Evolutionary conservation across 371 early-diverging fungal genomes (phyloP).

Genomic region (Mucor circinelloides): DNA sequence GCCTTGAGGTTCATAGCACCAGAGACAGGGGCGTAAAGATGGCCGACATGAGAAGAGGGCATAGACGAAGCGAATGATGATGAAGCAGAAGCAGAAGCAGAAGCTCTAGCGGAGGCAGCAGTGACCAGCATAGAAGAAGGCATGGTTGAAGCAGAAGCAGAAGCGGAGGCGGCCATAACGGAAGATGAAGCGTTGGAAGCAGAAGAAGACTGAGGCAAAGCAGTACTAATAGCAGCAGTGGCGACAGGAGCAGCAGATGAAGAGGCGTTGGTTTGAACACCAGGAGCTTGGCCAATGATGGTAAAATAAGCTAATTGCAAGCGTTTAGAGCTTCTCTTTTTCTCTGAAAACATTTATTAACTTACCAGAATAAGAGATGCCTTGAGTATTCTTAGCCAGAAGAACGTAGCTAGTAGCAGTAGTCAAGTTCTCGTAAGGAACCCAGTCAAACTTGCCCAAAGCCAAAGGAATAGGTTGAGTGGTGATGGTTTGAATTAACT

Average conservation of each 20-base stretch:
- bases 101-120: neutral
- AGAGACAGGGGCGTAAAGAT: neutral
- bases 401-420: neutral
- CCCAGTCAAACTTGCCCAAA: neutral
- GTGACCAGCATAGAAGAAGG: neutral
- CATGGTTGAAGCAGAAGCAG: neutral
- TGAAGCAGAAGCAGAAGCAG: neutral
- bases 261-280: neutral
- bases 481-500: neutral
- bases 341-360: neutral
- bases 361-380: neutral
- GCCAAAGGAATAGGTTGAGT: neutral
- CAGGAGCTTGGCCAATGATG: neutral
- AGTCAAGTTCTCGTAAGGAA: neutral
- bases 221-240: neutral
- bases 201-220: neutral
- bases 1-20: constrained; percentile 16
- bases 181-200: constrained; percentile 4
- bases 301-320: neutral
- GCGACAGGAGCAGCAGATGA: neutral
- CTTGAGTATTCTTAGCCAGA: neutral
- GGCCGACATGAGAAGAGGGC: constrained; percentile 3
- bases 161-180: neutral
- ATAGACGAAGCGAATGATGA: neutral
- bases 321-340: too few species aligned